These are phyloP conservation scores for Beauveria pseudobassiana DNA, from an alignment of 2,329 filamentous ascomycete genomes.

Conservation along the genomic window DNA sequence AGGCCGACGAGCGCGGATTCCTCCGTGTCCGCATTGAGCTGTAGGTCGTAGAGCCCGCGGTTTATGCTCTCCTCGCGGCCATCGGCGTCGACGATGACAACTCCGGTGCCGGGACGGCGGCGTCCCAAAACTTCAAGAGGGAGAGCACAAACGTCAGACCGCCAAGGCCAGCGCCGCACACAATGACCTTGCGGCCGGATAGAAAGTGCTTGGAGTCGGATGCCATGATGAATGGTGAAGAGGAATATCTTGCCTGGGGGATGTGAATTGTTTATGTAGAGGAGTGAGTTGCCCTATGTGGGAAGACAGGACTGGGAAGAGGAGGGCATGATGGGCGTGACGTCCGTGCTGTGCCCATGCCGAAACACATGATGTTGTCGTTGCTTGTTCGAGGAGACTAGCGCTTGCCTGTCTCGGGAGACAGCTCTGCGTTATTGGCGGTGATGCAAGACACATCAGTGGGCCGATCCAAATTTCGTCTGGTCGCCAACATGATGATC, in stretches of 20 bases:
- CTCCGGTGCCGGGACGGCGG: conserved; percentile 19
- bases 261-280: not conserved
- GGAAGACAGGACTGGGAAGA: not conserved
- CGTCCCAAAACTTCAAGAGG: conserved; percentile 27
- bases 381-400: not conserved
- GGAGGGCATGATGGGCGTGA: not conserved
- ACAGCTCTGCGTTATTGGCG: not conserved
- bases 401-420: not conserved
- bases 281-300: too few species aligned
- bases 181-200: conserved; percentile 28
- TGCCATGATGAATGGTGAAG: not conserved
- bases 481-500: not conserved
- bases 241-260: too few species aligned
- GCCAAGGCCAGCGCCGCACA: conserved; percentile 32
- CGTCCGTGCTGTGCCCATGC: not conserved
- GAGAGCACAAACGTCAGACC: conserved; percentile 31
- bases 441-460: not conserved
- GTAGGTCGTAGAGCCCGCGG: conserved; percentile 27
- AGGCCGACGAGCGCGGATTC: conserved; percentile 25
- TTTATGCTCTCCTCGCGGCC: conserved; percentile 16
- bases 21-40: conserved; percentile 22
- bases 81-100: conserved; percentile 31
- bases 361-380: not conserved
- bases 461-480: not conserved
- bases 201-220: conserved; percentile 16